Evolutionary conservation across 805 yeast genomes (phyloP).

Genomic region (Saccharomycopsis amapae): DNA sequence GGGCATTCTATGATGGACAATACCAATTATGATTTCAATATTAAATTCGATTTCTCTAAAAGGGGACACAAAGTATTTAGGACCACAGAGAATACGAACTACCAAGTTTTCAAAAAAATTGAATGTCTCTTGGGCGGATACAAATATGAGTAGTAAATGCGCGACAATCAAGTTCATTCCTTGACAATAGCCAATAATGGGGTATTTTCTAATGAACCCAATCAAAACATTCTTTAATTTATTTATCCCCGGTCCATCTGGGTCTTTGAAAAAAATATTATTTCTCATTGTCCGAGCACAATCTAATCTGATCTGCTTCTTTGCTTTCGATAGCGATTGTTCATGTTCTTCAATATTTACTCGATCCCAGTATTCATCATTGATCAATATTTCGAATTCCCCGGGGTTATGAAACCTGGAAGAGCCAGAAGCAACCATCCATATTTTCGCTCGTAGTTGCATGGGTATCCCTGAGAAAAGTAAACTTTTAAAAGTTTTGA

Average conservation of each 20-base stretch:
- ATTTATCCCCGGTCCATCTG: slow-evolving; percentile 47
- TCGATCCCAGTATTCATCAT: slow-evolving; percentile 22
- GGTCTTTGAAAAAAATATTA: slow-evolving; percentile 43
- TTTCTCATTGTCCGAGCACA: slow-evolving; percentile 49
- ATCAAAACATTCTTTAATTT: slow-evolving; percentile 40
- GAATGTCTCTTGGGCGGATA: slow-evolving; percentile 44
- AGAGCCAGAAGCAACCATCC: slow-evolving; percentile 52
- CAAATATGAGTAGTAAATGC: slow-evolving; percentile 37
- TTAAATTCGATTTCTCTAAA: slow-evolving; percentile 35
- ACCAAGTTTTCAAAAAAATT: slow-evolving; percentile 45
- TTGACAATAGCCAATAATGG: slow-evolving; percentile 49
- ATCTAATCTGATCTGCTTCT: slow-evolving; percentile 46
- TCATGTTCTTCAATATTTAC: slow-evolving; percentile 21
- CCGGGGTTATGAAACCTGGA: slow-evolving; percentile 38
- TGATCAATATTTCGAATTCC: slow-evolving; percentile 34
- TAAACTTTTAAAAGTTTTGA: too few species aligned
- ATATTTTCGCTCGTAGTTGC: slow-evolving; percentile 39
- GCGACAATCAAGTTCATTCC: slow-evolving; percentile 59
- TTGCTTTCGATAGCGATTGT: slow-evolving; percentile 22
- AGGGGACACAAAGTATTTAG: slow-evolving; percentile 33
- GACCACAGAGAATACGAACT: slow-evolving; percentile 43
- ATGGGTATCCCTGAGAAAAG: slow-evolving; percentile 50
- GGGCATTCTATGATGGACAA: too few species aligned
- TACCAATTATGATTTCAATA: slow-evolving; percentile 31
- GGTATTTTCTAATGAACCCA: slow-evolving; percentile 42